These are phyloP conservation scores for Pulveroboletus frians DNA, from an alignment of 768 basidiomycete genomes.

Conservation along the genomic window DNA sequence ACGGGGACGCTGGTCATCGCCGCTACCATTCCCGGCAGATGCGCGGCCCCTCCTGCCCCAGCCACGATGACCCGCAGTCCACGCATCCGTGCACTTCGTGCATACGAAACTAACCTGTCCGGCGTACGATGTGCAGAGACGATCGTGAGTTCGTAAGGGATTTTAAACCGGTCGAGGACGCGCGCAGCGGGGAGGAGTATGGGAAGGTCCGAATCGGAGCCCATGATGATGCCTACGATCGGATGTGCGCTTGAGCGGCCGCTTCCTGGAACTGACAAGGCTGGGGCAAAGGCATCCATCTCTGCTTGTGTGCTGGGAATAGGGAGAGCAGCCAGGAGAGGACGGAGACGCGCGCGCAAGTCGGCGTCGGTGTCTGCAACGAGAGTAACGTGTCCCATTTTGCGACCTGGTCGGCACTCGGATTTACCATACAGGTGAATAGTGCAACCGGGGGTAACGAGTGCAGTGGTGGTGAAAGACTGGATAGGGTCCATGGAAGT, in stretches of 20 bases:
- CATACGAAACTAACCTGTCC: constrained; percentile 76
- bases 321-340: constrained; percentile 66
- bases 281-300: constrained; percentile 48
- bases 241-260: constrained; percentile 64
- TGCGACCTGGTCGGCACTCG: constrained; percentile 82
- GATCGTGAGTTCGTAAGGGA: constrained; percentile 93
- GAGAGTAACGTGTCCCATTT: constrained; percentile 97
- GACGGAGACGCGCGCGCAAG: constrained; percentile 61
- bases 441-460: constrained; percentile 66
- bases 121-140: constrained; percentile 97
- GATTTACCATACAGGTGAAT: constrained; percentile 95
- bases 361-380: constrained; percentile 79
- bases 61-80: constrained; percentile 80
- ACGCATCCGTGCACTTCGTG: constrained; percentile 62
- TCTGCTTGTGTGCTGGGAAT: constrained; percentile 36
- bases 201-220: constrained; percentile 96
- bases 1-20: constrained; percentile 90
- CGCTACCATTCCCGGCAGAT: constrained; percentile 98
- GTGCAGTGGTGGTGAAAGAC: constrained; percentile 50
- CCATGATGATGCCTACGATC: constrained; percentile 94
- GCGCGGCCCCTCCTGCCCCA: constrained; percentile 97
- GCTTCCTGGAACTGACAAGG: constrained; percentile 37
- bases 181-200: constrained; percentile 85
- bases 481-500: constrained; percentile 58
- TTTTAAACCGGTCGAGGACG: constrained; percentile 72